Evolutionary conservation across 2,329 filamentous ascomycete species (phyloP).

Genomic region (Fusarium beomiforme): DNA sequence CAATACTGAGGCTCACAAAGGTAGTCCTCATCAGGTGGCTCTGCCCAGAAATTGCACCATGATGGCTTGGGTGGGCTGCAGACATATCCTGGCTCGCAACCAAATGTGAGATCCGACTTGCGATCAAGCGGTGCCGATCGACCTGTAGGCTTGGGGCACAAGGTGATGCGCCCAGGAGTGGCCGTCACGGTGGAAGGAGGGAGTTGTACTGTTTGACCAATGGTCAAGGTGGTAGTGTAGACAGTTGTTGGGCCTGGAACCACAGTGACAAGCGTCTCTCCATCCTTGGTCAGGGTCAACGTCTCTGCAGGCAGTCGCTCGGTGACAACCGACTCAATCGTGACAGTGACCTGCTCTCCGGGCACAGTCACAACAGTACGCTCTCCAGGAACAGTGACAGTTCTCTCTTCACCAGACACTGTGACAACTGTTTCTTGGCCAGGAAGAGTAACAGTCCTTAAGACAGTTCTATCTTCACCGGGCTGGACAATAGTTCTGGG

Average conservation of each 20-base stretch:
- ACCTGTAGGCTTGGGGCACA: constrained; percentile 59
- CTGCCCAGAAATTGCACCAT: constrained; percentile 62
- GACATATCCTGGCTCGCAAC: constrained; percentile 62
- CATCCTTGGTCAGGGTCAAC: constrained; percentile 46
- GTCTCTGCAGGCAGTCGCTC: constrained; percentile 44
- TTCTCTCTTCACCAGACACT: constrained; percentile 36
- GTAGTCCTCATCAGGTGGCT: constrained; percentile 57
- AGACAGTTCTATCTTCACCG: constrained; percentile 23
- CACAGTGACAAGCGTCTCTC: constrained; percentile 44
- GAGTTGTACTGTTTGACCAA: constrained; percentile 43
- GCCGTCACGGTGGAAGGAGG: constrained; percentile 45
- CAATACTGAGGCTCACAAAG: constrained; percentile 59
- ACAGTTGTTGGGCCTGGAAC: constrained; percentile 42
- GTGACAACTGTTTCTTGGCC: constrained; percentile 36
- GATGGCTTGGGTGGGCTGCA: constrained; percentile 62
- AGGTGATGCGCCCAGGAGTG: constrained; percentile 46
- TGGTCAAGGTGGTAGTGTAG: constrained; percentile 45
- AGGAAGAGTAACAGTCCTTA: constrained; percentile 40
- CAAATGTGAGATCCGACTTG: constrained; percentile 59
- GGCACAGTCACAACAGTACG: constrained; percentile 35
- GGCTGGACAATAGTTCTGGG: constrained; percentile 23
- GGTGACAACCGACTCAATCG: constrained; percentile 48
- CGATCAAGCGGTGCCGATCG: constrained; percentile 44
- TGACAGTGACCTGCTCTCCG: constrained; percentile 38
- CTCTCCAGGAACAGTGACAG: constrained; percentile 39